Conservation (phyloP, 2,329 filamentous ascomycete species). For the Botryotinia convoluta region DNA sequence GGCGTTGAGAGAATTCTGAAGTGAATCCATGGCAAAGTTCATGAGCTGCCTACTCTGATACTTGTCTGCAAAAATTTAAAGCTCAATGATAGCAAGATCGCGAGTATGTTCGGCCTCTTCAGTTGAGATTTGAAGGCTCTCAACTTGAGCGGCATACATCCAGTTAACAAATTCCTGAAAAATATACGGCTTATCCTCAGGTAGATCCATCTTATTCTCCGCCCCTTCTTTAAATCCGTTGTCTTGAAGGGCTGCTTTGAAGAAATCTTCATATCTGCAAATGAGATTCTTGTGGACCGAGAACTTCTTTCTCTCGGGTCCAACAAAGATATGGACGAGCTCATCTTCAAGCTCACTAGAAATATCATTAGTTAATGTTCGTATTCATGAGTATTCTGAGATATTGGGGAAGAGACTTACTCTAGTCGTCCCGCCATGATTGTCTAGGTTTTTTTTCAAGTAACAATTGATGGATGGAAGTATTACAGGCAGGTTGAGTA, state of each 20-base stretch:
- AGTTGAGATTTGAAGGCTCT: too few relatives aligned
- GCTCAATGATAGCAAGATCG: neutral
- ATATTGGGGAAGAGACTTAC: neutral
- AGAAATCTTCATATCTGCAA: neutral
- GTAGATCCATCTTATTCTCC: neutral
- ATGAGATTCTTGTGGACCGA: neutral
- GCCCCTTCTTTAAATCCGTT: neutral
- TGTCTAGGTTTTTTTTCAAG: neutral
- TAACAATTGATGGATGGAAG: neutral
- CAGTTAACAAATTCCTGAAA: neutral
- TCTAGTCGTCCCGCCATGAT: neutral
- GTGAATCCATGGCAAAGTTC: neutral
- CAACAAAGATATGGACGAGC: constrained; percentile 1
- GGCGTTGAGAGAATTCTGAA: neutral
- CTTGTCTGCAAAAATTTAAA: neutral
- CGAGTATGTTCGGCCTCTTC: neutral
- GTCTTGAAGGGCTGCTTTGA: neutral
- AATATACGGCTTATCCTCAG: neutral
- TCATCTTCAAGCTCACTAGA: neutral
- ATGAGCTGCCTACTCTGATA: neutral
- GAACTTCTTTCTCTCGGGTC: neutral
- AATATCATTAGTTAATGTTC: neutral
- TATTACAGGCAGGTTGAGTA: neutral
- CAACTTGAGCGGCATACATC: neutral
- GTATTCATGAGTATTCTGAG: neutral